A percentile compares a stretch with the other conserved stretches of the same genome.
phyloP scores from a whole-genome alignment of 176 grass and related monocot genomes.

The Musa schizocarpa region DNA sequence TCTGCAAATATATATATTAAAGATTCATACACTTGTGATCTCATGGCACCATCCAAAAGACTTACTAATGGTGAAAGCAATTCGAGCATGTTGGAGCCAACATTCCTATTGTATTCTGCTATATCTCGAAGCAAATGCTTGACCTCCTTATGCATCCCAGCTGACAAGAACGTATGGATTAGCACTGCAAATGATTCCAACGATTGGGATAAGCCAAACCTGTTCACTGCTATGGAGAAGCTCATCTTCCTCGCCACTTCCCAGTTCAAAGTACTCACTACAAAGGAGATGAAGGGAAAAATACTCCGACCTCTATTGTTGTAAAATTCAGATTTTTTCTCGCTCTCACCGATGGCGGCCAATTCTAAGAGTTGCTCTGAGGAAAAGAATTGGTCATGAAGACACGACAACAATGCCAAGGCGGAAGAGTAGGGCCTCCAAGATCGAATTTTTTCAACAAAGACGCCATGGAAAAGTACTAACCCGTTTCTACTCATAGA shows the following conservation, averaged over 20 bases:
- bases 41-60: constrained; percentile 31
- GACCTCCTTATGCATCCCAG: constrained; percentile 28
- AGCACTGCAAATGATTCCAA: constrained; percentile 11
- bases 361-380: background rate
- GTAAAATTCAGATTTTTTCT: background rate
- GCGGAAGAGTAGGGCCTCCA: background rate
- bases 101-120: constrained; percentile 41
- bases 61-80: constrained; percentile 33
- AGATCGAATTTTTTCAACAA: background rate
- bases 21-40: constrained; percentile 42
- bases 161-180: constrained; percentile 23
- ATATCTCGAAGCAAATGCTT: constrained; percentile 35
- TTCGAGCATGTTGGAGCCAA: constrained; percentile 30
- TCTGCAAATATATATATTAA: constrained; percentile 38
- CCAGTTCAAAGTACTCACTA: constrained; percentile 38
- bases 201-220: constrained; percentile 36
- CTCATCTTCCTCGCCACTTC: constrained; percentile 33
- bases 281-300: constrained; percentile 34
- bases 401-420: background rate
- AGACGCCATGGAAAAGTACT: background rate
- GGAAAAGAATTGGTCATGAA: background rate
- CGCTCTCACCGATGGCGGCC: background rate
- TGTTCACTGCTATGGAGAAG: constrained; percentile 39
- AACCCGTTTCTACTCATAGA: background rate
- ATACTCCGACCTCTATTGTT: constrained; percentile 18